Conservation (phyloP, 2,329 filamentous ascomycete genomes). For the Hymenoscyphus occultus region DNA sequence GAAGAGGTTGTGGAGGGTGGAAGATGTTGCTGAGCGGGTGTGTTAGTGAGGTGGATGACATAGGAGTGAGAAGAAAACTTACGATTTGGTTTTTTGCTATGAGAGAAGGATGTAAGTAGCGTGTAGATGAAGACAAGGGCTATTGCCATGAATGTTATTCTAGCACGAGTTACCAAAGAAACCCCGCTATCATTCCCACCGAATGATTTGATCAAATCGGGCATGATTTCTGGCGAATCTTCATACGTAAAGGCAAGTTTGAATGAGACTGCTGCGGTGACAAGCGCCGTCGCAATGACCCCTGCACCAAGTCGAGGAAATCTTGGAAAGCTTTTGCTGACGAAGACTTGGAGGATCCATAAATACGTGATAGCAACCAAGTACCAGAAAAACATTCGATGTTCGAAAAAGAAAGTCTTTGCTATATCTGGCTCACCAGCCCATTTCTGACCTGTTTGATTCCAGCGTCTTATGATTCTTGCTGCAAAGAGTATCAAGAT, state of each 20-base stretch:
- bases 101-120: conserved; percentile 44
- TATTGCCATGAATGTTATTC: conserved; percentile 49
- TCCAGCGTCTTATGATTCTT: conserved; percentile 76
- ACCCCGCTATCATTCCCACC: conserved; percentile 26
- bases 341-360: conserved; percentile 39
- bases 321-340: conserved; percentile 27
- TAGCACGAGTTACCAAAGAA: conserved; percentile 35
- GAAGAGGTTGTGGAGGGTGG: conserved; percentile 65
- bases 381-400: conserved; percentile 69
- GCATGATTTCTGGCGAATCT: conserved; percentile 81
- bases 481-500: conserved; percentile 57
- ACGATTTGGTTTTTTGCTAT: conserved; percentile 26
- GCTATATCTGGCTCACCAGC: conserved; percentile 87
- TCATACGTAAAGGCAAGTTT: conserved; percentile 85
- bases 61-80: neutral
- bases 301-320: conserved; percentile 33
- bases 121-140: conserved; percentile 37
- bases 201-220: conserved; percentile 38
- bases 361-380: conserved; percentile 69
- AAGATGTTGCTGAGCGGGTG: conserved; percentile 25
- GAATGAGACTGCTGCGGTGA: conserved; percentile 67
- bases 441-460: conserved; percentile 95
- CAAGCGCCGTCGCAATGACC: conserved; percentile 41
- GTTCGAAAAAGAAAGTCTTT: conserved; percentile 62
- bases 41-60: conserved; percentile 14